Evolutionary conservation across 169 alveolate species (phyloP).

Genomic region (Ophryocystis elektroscirrha): DNA sequence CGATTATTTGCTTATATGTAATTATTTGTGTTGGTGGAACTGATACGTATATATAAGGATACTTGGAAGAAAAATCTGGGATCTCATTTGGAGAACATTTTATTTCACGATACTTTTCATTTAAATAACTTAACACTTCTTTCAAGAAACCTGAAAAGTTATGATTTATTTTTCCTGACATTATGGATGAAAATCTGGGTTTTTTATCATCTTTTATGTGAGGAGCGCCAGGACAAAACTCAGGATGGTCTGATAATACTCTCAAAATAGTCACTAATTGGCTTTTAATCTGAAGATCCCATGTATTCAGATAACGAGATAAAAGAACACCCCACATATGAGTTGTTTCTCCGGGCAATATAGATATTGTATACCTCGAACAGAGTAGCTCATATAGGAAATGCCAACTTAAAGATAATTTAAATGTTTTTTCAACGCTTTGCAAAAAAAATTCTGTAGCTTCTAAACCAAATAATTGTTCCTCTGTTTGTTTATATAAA

Average conservation of each 20-base stretch:
- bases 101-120: too few relatives aligned
- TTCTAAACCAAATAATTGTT: conserved; percentile 6
- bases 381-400: conserved; percentile 23
- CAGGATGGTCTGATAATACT: conserved; percentile 13
- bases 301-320: conserved; percentile 23
- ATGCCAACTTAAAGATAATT: conserved; percentile 15
- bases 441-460: conserved; percentile 2
- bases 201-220: too few relatives aligned
- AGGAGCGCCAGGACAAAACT: too few relatives aligned
- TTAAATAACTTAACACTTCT: too few relatives aligned
- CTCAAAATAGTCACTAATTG: conserved; percentile 19
- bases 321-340: conserved; percentile 27
- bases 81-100: too few relatives aligned
- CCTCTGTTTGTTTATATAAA: conserved; percentile 6
- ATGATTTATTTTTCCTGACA: too few relatives aligned
- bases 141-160: too few relatives aligned
- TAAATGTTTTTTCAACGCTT: conserved; percentile 1
- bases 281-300: conserved; percentile 16
- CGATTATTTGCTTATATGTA: too few relatives aligned
- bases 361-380: conserved; percentile 15
- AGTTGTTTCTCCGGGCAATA: conserved; percentile 22
- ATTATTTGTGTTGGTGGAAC: too few relatives aligned
- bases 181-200: too few relatives aligned
- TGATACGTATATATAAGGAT: too few relatives aligned
- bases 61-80: too few relatives aligned